Evolutionary conservation across 768 basidiomycete species (phyloP), one percentile per base, ranked within the genome.

Genomic region (Rhizopogon salebrosus): DNA sequence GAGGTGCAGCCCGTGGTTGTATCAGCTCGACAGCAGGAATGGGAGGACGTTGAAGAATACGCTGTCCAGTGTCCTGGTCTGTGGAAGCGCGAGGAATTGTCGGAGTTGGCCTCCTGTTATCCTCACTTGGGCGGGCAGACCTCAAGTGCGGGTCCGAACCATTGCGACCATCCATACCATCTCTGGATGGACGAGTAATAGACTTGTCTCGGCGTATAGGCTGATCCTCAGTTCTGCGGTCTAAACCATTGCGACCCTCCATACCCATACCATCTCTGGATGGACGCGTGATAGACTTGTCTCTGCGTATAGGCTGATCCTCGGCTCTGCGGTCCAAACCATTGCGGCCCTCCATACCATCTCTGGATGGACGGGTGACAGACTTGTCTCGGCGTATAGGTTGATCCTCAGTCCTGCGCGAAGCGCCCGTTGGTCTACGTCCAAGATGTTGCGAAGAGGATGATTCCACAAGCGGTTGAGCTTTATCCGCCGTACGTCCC

Each of bases 391-490:
- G 26, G 16, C 52, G 56, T 11, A 43, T 11, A 18, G 35, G 45
- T 16, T 52, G 39, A 11, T 50, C 48, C 6, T 53, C 51, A 16
- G 54, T 29, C 41, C 59, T 60, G 34, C 57, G 61, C 14, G 66
- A 59, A 20, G 59, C 59, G 6, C 63, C 42, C 5, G 78, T 77
- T n/a, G 68, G 57, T 51, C 69, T 74, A 37, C 75, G 68, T 39
- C 63, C 65, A 39, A 75, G 53, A 42, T 61, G 62, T 37, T 65
- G 65, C 35, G 67, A 65, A 8, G 62, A 54, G 13, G 43, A 45
- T 51, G 56, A 54, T 38, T 74, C 73, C 3, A 43, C 39, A 26
- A 72, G 70, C 23, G 71, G 48, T 8, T 73, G 69, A 20, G 63
- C 62, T n/a, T 64, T 52, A 36, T 77, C 76, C 1, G 61, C 51